Evolutionary conservation across 768 basidiomycete species (phyloP), one percentile per base, ranked within the genome.

Genomic region (Agrocybe chaxingu): DNA sequence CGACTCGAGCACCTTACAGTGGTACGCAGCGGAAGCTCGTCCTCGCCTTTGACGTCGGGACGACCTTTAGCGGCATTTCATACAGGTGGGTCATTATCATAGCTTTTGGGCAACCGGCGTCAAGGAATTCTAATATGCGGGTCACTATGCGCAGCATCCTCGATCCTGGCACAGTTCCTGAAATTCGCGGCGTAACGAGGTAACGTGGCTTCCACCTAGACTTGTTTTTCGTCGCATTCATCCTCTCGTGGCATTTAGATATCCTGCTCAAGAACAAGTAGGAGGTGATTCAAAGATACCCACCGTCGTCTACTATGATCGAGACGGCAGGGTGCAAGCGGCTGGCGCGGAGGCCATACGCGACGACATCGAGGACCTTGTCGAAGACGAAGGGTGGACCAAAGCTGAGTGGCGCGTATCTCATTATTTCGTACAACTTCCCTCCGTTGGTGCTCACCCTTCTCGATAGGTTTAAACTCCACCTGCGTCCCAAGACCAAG

Each of bases 261-360:
- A 71, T 55, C 80, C 79, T 6, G 73, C 66, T 1, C 78, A 79
- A 42, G 72, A 73, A 12, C 62, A 65, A 9, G 61, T 68, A 12
- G 71, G 69, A 3, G 73, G 74, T 1, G 69, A 73, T 38, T 72
- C 66, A 8, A 81, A 80, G 57, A 74, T 80, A 42, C 79, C 61
- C 1, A 62, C 60, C 10, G 52, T 54, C 63, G 71, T 63, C 52
- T 76, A 45, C 66, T 81, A 81, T 51, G 79, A 80, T 52, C 48
- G 47, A 4, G 53, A 62, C 1, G 78, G 76, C 4, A 48, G 36
- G 1, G 64, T 73, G 2, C 67, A 59, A 34, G 79, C 78, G 0
- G 58, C 70, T 6, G 80, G 80, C 1, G 78, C 77, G 0, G 79
- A 79, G 55, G 74, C 78, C 1, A 54, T 60, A 10, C 67, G 66